Evolutionary conservation across 2,329 filamentous ascomycete genomes (phyloP).

Genomic region (Calonectria pseudoreteaudii): DNA sequence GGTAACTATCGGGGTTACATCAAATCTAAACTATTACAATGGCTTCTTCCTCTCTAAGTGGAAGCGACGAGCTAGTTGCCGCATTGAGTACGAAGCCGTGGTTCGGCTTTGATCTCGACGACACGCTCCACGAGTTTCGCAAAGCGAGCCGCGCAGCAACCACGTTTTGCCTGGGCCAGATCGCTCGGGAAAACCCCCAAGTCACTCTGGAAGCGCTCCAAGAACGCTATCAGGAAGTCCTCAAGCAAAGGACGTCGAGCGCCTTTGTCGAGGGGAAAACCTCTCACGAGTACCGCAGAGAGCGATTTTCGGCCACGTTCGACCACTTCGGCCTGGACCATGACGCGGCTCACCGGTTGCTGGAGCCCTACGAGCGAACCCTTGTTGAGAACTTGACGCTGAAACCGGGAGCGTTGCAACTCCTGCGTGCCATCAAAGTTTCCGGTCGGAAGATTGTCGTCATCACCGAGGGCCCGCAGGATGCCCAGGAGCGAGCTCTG

Average conservation of each 20-base stretch:
- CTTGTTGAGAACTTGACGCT: slow-evolving; percentile 45
- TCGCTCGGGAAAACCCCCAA: slow-evolving; percentile 32
- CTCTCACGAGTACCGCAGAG: slow-evolving; percentile 56
- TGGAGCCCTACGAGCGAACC: slow-evolving; percentile 45
- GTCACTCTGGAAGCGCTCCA: slow-evolving; percentile 28
- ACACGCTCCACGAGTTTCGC: slow-evolving; percentile 61
- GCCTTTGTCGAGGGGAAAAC: slow-evolving; percentile 59
- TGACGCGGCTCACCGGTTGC: slow-evolving; percentile 35
- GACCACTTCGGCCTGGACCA: slow-evolving; percentile 37
- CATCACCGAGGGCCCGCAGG: slow-evolving; percentile 60
- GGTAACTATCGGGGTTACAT: background rate
- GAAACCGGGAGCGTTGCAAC: slow-evolving; percentile 50
- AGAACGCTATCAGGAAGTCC: slow-evolving; percentile 47
- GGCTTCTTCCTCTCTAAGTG: background rate
- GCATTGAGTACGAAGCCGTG: slow-evolving; percentile 43
- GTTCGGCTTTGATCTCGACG: slow-evolving; percentile 62
- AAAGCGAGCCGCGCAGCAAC: slow-evolving; percentile 52
- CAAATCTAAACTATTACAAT: background rate
- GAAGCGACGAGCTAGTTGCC: background rate
- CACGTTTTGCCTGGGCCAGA: slow-evolving; percentile 43
- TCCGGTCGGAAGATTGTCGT: slow-evolving; percentile 54
- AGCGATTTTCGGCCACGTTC: slow-evolving; percentile 52
- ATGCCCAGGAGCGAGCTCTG: slow-evolving; percentile 58
- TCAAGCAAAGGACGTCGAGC: slow-evolving; percentile 48
- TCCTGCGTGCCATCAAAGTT: slow-evolving; percentile 49